These are phyloP conservation scores for Termitomyces sp. DNA, from an alignment of 768 basidiomycete species.

Conservation along the genomic window DNA sequence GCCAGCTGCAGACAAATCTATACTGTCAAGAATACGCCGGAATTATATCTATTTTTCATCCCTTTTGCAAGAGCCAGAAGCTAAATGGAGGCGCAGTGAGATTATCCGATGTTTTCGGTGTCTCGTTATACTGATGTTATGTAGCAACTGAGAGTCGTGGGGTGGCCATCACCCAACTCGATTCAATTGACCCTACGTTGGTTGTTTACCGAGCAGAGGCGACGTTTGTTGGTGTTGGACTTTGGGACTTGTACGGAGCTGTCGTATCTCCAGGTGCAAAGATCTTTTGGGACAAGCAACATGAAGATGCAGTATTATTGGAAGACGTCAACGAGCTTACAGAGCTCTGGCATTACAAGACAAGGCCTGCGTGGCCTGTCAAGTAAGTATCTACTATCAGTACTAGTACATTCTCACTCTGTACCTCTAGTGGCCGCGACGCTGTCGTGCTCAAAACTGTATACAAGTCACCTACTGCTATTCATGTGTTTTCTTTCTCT, in stretches of 20 bases:
- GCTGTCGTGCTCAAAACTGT: constrained; percentile 89
- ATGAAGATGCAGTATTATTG: constrained; percentile 79
- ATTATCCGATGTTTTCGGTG: constrained; percentile 9
- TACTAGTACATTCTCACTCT: constrained; percentile 3
- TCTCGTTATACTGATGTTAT: constrained; percentile 6
- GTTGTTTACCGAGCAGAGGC: constrained; percentile 96
- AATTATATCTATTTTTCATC: constrained; percentile 99
- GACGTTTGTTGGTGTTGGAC: constrained; percentile 89
- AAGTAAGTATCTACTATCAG: constrained; percentile 50
- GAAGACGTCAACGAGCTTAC: constrained; percentile 90
- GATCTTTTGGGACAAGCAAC: constrained; percentile 82
- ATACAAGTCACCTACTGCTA: constrained; percentile 92
- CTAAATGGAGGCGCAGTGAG: constrained; percentile 88
- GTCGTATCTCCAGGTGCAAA: constrained; percentile 84
- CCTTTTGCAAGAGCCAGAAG: constrained; percentile 92
- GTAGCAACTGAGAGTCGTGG: constrained; percentile 80
- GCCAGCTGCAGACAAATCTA: constrained; percentile 69
- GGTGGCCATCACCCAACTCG: constrained; percentile 90
- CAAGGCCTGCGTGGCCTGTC: constrained; percentile 89
- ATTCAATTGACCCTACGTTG: constrained; percentile 94
- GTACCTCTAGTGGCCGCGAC: constrained; percentile 69
- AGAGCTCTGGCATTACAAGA: constrained; percentile 90
- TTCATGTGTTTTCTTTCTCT: constrained; percentile 94
- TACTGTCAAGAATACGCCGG: constrained; percentile 79
- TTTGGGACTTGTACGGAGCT: constrained; percentile 92